Evolutionary conservation across 139 green algal genomes (phyloP).

Genomic region (Chlorella sp.): DNA sequence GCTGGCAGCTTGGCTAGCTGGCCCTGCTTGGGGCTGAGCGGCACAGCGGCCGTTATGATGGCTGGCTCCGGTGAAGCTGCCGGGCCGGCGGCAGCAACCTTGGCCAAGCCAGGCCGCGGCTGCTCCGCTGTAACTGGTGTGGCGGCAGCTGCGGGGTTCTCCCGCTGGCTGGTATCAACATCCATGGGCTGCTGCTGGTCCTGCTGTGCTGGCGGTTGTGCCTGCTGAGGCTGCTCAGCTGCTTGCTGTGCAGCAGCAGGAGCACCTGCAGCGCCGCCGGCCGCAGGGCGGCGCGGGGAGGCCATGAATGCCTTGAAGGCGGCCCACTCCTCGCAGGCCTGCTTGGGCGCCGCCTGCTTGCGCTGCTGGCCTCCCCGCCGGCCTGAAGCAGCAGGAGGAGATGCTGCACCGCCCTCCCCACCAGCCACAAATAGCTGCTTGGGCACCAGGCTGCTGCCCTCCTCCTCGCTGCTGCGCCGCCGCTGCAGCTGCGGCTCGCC

Average conservation of each 20-base stretch:
- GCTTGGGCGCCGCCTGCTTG: neutral
- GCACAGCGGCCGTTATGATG: neutral
- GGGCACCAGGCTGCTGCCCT: neutral
- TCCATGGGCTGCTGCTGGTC: conserved; percentile 4
- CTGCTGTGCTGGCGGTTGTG: neutral
- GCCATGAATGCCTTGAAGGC: neutral
- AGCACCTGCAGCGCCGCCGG: neutral
- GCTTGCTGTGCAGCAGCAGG: neutral
- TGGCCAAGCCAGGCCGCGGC: too few species aligned
- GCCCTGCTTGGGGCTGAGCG: neutral
- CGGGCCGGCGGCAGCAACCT: neutral
- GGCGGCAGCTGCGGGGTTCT: neutral
- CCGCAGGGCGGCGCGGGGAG: neutral
- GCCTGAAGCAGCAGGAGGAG: neutral
- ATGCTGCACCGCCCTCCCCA: neutral
- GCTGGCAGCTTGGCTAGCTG: too few species aligned
- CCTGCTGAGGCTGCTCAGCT: neutral
- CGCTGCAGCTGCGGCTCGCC: neutral
- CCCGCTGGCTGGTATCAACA: neutral
- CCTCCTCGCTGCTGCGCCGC: conserved; percentile 1
- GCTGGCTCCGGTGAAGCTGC: neutral
- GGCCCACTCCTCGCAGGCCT: neutral
- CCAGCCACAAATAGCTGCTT: conserved; percentile 12
- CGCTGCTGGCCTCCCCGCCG: neutral
- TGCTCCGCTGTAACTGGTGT: neutral